Evolutionary conservation across 2,329 filamentous ascomycete species (phyloP).

Genomic region (Cordyceps fumosorosea): DNA sequence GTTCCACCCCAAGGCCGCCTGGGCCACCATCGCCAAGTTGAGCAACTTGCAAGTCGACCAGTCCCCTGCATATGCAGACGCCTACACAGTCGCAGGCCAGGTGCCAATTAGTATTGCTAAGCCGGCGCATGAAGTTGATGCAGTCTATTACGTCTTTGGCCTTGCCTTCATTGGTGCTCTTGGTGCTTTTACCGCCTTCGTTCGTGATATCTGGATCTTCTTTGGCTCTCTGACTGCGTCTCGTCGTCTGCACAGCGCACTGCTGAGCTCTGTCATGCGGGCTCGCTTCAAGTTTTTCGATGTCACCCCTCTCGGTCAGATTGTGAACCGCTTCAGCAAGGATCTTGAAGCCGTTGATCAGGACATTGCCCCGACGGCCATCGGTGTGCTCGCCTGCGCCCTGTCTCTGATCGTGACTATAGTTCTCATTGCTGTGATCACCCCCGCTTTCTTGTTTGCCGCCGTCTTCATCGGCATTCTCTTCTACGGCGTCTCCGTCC

Average conservation of each 20-base stretch:
- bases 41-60: slow-evolving; percentile 21
- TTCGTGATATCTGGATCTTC: slow-evolving; percentile 84
- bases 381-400: slow-evolving; percentile 61
- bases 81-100: slow-evolving; percentile 15
- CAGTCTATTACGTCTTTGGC: slow-evolving; percentile 73
- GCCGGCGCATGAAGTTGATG: slow-evolving; percentile 57
- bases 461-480: slow-evolving; percentile 76
- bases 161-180: slow-evolving; percentile 74
- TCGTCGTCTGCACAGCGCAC: slow-evolving; percentile 68
- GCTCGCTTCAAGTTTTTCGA: slow-evolving; percentile 98
- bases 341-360: slow-evolving; percentile 93
- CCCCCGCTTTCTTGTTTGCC: slow-evolving; percentile 83
- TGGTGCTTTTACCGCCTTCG: slow-evolving; percentile 74
- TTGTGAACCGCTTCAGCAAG: slow-evolving; percentile 99
- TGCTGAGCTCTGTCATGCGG: slow-evolving; percentile 74
- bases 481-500: slow-evolving; percentile 75
- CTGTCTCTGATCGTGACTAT: slow-evolving; percentile 75
- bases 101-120: slow-evolving; percentile 17
- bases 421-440: slow-evolving; percentile 78
- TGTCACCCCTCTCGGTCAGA: slow-evolving; percentile 85
- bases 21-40: slow-evolving; percentile 33
- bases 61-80: slow-evolving; percentile 6
- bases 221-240: slow-evolving; percentile 87
- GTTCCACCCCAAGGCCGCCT: slow-evolving; percentile 24
- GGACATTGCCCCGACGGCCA: slow-evolving; percentile 87